A percentile compares a stretch with the other conserved stretches of the same genome.
phyloP scores from a whole-genome alignment of 495 filamentous ascomycete genomes.

The Parathielavia hyrcaniae region DNA sequence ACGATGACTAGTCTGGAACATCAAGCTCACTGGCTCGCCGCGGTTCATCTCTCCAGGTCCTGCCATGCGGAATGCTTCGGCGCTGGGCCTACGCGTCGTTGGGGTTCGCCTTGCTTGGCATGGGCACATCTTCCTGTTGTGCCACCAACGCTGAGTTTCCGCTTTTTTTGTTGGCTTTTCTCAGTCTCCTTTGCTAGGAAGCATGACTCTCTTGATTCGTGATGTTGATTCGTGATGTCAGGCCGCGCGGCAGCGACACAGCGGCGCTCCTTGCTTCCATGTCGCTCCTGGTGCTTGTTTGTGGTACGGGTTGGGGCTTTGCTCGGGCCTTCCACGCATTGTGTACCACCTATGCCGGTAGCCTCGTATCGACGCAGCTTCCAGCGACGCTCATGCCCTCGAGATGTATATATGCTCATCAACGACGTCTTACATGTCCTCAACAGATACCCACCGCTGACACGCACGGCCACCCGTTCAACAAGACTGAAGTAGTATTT shows the following conservation, averaged over 20 bases:
- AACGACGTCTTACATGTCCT: no score
- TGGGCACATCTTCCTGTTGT: background rate
- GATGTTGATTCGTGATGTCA: slow-evolving; percentile 2
- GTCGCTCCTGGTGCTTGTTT: background rate
- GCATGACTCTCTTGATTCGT: no score
- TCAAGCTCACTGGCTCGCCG: background rate
- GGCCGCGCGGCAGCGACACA: slow-evolving; percentile 18
- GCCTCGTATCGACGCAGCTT: no score
- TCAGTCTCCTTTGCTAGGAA: no score
- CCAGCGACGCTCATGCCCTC: no score
- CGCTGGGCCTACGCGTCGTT: background rate
- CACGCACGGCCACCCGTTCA: no score
- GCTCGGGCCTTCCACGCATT: background rate
- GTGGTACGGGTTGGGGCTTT: background rate
- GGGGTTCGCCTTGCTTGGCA: background rate
- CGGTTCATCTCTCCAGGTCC: background rate
- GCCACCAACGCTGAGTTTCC: slow-evolving; percentile 1
- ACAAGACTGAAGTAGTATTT: no score
- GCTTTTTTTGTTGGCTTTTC: background rate
- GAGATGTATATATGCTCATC: no score
- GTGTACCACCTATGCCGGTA: no score
- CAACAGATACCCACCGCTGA: no score
- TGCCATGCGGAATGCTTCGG: background rate
- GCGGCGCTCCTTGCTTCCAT: background rate
- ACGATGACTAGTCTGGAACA: background rate